phyloP scores from a whole-genome alignment of 768 basidiomycete species.

The Dentipellis sp. region DNA sequence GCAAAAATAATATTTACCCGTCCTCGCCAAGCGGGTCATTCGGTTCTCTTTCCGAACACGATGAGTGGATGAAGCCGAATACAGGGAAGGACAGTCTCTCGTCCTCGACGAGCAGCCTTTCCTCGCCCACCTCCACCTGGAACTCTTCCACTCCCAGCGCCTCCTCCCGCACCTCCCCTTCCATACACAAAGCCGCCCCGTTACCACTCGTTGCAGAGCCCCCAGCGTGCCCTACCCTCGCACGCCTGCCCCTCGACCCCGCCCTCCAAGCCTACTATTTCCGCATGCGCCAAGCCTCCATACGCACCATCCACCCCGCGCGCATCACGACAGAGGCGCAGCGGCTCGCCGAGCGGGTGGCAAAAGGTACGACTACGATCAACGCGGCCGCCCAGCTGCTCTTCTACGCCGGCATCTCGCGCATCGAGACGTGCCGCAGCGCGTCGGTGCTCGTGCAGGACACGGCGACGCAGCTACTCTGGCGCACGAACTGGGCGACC shows the following conservation, averaged over 20 bases:
- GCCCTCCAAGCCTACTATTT: neutral
- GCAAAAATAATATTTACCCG: too few species aligned
- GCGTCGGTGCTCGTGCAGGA: neutral
- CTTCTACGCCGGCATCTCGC: neutral
- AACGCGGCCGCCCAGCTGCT: neutral
- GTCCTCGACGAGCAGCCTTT: too few species aligned
- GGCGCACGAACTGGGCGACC: neutral
- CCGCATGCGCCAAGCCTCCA: neutral
- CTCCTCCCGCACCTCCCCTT: too few species aligned
- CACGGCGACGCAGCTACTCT: neutral
- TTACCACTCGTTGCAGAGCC: too few species aligned
- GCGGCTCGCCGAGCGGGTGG: neutral
- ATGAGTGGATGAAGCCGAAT: too few species aligned
- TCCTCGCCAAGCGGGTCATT: too few species aligned
- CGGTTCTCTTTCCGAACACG: too few species aligned
- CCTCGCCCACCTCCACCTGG: too few species aligned
- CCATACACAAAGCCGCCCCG: too few species aligned
- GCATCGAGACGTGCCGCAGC: neutral
- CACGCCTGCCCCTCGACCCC: neutral
- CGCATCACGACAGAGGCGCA: neutral
- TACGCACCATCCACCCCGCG: neutral
- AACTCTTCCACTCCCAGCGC: too few species aligned
- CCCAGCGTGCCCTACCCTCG: neutral
- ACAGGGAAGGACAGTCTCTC: too few species aligned
- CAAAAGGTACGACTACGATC: neutral